Evolutionary conservation across 176 grass and related monocot genomes (phyloP).

Genomic region (Puccinellia tenuiflora): DNA sequence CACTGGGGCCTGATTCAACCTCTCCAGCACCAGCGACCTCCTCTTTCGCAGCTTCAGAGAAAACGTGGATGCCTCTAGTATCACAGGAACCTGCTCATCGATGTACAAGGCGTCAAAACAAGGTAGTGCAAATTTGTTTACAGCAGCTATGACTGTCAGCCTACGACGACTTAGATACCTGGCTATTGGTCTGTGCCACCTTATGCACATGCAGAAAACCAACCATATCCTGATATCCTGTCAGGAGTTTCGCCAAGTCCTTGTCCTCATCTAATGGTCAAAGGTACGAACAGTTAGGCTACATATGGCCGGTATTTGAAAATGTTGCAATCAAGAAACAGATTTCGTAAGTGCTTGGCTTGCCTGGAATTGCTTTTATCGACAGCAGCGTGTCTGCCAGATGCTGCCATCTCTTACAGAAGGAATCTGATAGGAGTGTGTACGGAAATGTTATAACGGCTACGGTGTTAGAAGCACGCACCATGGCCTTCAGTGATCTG

Average conservation of each 20-base stretch:
- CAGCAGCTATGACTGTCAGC: not conserved
- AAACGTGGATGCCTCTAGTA: slow-evolving; percentile 76
- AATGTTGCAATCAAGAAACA: not conserved
- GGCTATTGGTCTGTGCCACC: slow-evolving; percentile 73
- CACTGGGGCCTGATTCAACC: slow-evolving; percentile 86
- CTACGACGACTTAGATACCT: slow-evolving; percentile 38
- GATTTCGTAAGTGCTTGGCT: not conserved
- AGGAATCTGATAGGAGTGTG: slow-evolving; percentile 52
- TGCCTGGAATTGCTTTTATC: slow-evolving; percentile 81
- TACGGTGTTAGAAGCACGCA: slow-evolving; percentile 57
- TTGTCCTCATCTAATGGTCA: slow-evolving; percentile 87
- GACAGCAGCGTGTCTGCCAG: slow-evolving; percentile 84
- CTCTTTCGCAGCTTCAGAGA: slow-evolving; percentile 77
- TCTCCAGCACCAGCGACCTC: slow-evolving; percentile 69
- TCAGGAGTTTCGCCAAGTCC: slow-evolving; percentile 74
- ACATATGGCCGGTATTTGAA: not conserved
- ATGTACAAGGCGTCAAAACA: not conserved
- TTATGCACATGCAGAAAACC: slow-evolving; percentile 92
- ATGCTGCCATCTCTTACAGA: slow-evolving; percentile 93
- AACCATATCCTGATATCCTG: slow-evolving; percentile 90
- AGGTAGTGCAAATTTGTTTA: not conserved
- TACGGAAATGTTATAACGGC: slow-evolving; percentile 80
- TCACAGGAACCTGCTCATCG: slow-evolving; percentile 61
- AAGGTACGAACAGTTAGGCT: not conserved
- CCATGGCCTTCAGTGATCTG: slow-evolving; percentile 63